Conservation (phyloP, 2,329 filamentous ascomycete species). For the Phialophora verrucosa region DNA sequence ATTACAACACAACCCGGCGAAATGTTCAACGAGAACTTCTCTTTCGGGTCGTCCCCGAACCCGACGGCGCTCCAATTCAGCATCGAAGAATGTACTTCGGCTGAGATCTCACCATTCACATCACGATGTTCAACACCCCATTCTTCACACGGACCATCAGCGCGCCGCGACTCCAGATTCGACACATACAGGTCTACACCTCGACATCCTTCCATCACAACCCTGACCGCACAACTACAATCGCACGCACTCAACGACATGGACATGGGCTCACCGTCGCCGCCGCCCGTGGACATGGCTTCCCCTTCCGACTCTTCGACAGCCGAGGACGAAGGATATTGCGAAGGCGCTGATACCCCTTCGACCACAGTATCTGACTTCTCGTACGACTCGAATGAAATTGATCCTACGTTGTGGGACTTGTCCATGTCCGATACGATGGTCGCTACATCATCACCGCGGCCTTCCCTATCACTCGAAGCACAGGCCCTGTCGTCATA, state of each 20-base stretch:
- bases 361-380: constrained; percentile 32
- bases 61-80: constrained; percentile 13
- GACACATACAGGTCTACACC: constrained; percentile 33
- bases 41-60: constrained; percentile 35
- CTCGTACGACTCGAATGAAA: constrained; percentile 30
- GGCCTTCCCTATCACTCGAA: constrained; percentile 39
- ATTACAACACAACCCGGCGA: constrained; percentile 8
- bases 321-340: constrained; percentile 37
- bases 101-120: constrained; percentile 39
- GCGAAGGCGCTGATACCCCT: constrained; percentile 38
- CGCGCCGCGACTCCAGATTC: constrained; percentile 36
- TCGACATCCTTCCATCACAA: constrained; percentile 36
- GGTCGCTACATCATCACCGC: constrained; percentile 36
- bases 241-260: constrained; percentile 36
- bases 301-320: constrained; percentile 29
- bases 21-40: constrained; percentile 41
- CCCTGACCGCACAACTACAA: constrained; percentile 37
- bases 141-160: constrained; percentile 16
- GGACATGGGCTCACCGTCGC: constrained; percentile 31
- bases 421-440: constrained; percentile 38
- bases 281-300: constrained; percentile 19
- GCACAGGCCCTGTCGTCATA: constrained; percentile 39
- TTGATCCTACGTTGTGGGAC: constrained; percentile 39
- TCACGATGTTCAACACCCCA: constrained; percentile 38
- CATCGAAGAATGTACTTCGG: constrained; percentile 30